Evolutionary conservation across 225 moss, liverwort and hornwort genomes (phyloP).

Genomic region (Lunularia cruciata): DNA sequence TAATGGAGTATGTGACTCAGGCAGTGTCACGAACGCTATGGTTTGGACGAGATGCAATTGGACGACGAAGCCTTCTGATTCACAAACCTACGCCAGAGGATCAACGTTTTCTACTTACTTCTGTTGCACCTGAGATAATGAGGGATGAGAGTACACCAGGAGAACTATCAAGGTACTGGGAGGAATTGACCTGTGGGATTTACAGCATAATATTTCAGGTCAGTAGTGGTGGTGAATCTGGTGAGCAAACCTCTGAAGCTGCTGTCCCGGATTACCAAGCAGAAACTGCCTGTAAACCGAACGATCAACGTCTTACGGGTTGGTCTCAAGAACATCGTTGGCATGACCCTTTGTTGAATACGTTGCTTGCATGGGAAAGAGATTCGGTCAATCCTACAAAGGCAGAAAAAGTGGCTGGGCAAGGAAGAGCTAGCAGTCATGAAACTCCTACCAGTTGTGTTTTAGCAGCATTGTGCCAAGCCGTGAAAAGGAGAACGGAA

Average conservation of each 20-base stretch:
- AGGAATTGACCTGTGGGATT: conserved; percentile 82
- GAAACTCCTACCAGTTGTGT: conserved; percentile 42
- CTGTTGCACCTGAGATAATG: conserved; percentile 60
- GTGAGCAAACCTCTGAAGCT: too few species aligned
- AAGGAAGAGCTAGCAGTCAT: neutral
- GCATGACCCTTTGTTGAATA: conserved; percentile 64
- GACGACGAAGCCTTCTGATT: conserved; percentile 86
- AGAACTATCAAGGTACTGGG: conserved; percentile 52
- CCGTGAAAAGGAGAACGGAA: conserved; percentile 62
- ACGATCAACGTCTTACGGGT: conserved; percentile 25
- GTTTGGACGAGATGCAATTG: conserved; percentile 95
- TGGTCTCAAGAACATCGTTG: conserved; percentile 55
- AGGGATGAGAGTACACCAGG: conserved; percentile 7
- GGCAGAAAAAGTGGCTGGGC: neutral
- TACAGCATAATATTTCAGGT: conserved; percentile 51
- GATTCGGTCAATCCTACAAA: conserved; percentile 45
- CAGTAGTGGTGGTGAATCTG: neutral
- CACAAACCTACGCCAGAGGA: conserved; percentile 68
- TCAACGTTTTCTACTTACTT: conserved; percentile 71
- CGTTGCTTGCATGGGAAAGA: conserved; percentile 70
- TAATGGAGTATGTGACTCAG: conserved; percentile 47
- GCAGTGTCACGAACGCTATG: conserved; percentile 67
- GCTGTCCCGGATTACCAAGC: neutral
- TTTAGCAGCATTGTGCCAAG: conserved; percentile 56
- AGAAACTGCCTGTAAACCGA: neutral